Evolutionary conservation across 306 rosid genomes (phyloP).

Genomic region (cucumber (Cucumis sativus)): DNA sequence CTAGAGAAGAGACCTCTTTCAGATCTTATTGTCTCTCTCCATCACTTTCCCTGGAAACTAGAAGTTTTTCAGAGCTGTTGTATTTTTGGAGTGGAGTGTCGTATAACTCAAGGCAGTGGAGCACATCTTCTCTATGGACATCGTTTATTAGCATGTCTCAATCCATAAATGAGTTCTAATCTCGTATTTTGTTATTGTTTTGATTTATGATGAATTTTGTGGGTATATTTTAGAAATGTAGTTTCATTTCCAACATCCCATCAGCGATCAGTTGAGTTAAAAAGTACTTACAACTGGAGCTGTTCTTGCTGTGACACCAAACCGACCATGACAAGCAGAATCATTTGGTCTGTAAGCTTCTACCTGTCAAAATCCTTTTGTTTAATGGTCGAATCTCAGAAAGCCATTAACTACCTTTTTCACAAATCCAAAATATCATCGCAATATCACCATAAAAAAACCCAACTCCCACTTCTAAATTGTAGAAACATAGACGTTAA

Average conservation of each 20-base stretch:
- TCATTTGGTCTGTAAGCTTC: slow-evolving; percentile 87
- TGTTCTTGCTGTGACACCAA: slow-evolving; percentile 84
- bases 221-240: no score
- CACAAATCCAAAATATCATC: background rate
- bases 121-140: no score
- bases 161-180: no score
- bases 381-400: background rate
- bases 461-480: background rate
- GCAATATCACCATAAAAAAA: background rate
- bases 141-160: no score
- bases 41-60: no score
- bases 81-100: no score
- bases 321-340: slow-evolving; percentile 79
- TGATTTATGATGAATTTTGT: no score
- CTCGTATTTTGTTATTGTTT: no score
- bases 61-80: no score
- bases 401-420: background rate
- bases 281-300: slow-evolving; percentile 65
- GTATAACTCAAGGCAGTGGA: no score
- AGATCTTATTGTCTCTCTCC: no score
- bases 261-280: background rate
- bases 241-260: background rate
- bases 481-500: background rate
- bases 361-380: slow-evolving; percentile 28
- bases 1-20: no score